Conservation (phyloP, 805 yeast genomes). For the Metschnikowia hibisci region DNA sequence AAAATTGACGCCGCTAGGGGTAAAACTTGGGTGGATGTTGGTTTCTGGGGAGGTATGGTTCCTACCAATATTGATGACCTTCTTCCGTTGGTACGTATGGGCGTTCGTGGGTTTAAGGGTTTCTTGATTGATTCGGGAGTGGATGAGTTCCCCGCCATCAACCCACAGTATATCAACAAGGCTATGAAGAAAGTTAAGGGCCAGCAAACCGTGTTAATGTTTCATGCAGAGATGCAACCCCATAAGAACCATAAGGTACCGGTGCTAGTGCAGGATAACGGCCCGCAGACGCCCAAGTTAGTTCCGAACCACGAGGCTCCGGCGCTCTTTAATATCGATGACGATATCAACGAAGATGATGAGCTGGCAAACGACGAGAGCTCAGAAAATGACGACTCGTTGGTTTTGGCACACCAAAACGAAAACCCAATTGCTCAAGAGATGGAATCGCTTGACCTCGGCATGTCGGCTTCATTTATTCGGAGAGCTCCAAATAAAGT, state of each 20-base stretch:
- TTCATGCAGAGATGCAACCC: constrained; percentile 87
- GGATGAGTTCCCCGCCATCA: constrained; percentile 87
- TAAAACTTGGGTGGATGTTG: constrained; percentile 89
- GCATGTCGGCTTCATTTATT: constrained; percentile 39
- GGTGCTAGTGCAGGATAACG: constrained; percentile 22
- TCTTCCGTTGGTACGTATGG: constrained; percentile 72
- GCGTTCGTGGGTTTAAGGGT: constrained; percentile 93
- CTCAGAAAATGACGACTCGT: constrained; percentile 7
- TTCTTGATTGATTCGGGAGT: constrained; percentile 94
- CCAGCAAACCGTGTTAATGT: constrained; percentile 70
- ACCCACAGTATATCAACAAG: constrained; percentile 54
- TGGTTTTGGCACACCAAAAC: background rate
- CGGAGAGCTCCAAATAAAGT: constrained; percentile 38
- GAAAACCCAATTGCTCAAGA: constrained; percentile 19
- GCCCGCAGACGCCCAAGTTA: constrained; percentile 23
- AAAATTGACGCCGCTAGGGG: constrained; percentile 76
- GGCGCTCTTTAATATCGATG: constrained; percentile 19
- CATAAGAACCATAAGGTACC: constrained; percentile 20
- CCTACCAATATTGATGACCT: constrained; percentile 72
- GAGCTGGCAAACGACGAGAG: constrained; percentile 11
- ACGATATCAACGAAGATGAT: constrained; percentile 13
- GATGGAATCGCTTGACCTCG: constrained; percentile 32
- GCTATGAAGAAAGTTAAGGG: constrained; percentile 66
- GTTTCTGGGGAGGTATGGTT: constrained; percentile 94
- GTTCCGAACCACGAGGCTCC: constrained; percentile 21